phyloP scores from a whole-genome alignment of 768 basidiomycete genomes.

The Collybia nuda region DNA sequence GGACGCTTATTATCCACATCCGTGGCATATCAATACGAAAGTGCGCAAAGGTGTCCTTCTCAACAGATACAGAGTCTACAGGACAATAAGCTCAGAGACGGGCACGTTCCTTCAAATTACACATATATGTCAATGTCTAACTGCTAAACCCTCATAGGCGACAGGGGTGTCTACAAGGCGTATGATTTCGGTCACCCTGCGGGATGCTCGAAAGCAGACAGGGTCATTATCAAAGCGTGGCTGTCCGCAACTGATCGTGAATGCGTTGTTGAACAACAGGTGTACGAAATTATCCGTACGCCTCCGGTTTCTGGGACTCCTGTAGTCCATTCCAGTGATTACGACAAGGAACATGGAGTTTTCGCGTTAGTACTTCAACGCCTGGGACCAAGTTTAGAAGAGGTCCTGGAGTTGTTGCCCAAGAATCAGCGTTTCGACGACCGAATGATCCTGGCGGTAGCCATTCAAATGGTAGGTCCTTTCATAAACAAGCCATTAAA shows the following conservation, averaged over 20 bases:
- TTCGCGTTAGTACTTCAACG: slow-evolving; percentile 24
- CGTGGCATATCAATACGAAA: slow-evolving; percentile 30
- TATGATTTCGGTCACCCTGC: slow-evolving; percentile 20
- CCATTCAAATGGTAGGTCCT: slow-evolving; percentile 25
- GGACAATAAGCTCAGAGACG: slow-evolving; percentile 23
- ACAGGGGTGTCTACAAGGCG: slow-evolving; percentile 28
- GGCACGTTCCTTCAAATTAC: slow-evolving; percentile 14
- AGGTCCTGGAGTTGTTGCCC: slow-evolving; percentile 15
- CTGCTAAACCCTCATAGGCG: slow-evolving; percentile 12
- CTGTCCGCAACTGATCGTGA: slow-evolving; percentile 18
- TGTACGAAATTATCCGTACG: slow-evolving; percentile 15
- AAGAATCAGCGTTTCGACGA: slow-evolving; percentile 11
- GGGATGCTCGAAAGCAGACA: slow-evolving; percentile 19
- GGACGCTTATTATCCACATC: slow-evolving; percentile 27
- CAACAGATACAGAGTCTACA: slow-evolving; percentile 23
- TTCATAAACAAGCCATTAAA: not conserved
- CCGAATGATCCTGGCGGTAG: slow-evolving; percentile 23
- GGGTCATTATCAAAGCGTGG: slow-evolving; percentile 31
- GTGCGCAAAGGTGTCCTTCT: slow-evolving; percentile 21
- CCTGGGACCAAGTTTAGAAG: slow-evolving; percentile 26
- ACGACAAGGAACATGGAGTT: slow-evolving; percentile 17
- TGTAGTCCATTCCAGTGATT: slow-evolving; percentile 4
- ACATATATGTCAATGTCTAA: not conserved
- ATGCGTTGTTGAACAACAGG: slow-evolving; percentile 22
- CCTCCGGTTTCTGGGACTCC: slow-evolving; percentile 17